These are phyloP conservation scores for Baorangia bicolor DNA, from an alignment of 768 basidiomycete genomes.

Conservation along the genomic window DNA sequence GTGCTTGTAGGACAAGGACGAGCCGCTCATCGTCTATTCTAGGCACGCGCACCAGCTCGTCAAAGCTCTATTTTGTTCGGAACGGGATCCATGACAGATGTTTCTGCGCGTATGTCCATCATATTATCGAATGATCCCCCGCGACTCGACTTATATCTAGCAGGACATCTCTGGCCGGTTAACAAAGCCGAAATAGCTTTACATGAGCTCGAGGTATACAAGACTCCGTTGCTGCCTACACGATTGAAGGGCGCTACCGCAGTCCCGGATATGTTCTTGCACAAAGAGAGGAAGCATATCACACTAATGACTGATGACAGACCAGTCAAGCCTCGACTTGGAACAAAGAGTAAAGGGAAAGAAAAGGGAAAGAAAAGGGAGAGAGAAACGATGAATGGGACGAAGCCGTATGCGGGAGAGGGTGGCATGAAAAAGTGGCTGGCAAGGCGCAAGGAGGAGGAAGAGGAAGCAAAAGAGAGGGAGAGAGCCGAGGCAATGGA, in stretches of 20 bases:
- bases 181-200: constrained; percentile 66
- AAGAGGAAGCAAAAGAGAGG: constrained; percentile 43
- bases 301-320: constrained; percentile 64
- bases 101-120: constrained; percentile 31
- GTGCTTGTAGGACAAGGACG: background rate
- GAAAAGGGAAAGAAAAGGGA: constrained; percentile 36
- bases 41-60: constrained; percentile 51
- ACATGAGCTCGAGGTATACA: constrained; percentile 73
- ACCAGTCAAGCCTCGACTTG: constrained; percentile 46
- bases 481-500: constrained; percentile 36
- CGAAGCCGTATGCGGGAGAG: constrained; percentile 77
- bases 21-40: constrained; percentile 6
- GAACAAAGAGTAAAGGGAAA: constrained; percentile 40
- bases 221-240: constrained; percentile 75
- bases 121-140: constrained; percentile 2
- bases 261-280: constrained; percentile 64
- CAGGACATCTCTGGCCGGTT: constrained; percentile 34
- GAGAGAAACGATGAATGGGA: constrained; percentile 44
- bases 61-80: constrained; percentile 55
- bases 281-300: constrained; percentile 42
- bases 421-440: constrained; percentile 79
- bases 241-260: constrained; percentile 41
- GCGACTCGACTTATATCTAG: constrained; percentile 17
- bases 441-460: constrained; percentile 59
- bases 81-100: constrained; percentile 35